Evolutionary conservation across 257 asterid species (phyloP), one percentile per base, ranked within the genome.

Genomic region (Echium plantagineum): DNA sequence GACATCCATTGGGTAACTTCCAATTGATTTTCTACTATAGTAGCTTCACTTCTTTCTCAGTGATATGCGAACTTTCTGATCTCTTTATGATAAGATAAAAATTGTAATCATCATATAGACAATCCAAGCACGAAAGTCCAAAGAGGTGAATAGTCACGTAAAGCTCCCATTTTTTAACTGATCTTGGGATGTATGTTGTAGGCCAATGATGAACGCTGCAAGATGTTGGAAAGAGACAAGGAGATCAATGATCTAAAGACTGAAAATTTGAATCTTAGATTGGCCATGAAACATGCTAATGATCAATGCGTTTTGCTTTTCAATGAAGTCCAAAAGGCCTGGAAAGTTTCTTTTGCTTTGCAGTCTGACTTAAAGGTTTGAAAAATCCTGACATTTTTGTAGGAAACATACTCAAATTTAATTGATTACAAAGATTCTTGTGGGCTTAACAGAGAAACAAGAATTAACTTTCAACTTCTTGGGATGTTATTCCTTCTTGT

Each of bases 291-390:
- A 75, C 80, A 58, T 75, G 95, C 94, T 20, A 89, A 83, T 66
- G 97, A 93, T 70, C 99, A 93, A 74, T 83, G 95, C 52, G 89
- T 93, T 67, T 80, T 93, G 65, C 89, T 89, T 72, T 84, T 80
- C 79, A 89, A 85, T 83, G 96, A 89, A 84, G 97, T 89, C 69
- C 99, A 93, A 82, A 93, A 89, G 75, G 96, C 96, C 52, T 86
- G 94, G 97, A 89, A 86, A 81, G 94, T 89, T 77, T 89, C 97
- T 71, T 85, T 70, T 71, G 81, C 95, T 2, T n/a, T 93, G 83
- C 94, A 93, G 75, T 86, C 97, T 62, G 96, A 93, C 77, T 75
- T 86, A 69, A 93, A 93, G 99, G 99, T 93, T 72, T 63, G 83
- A 69, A 24, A 42, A 4, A 3, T 42, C 13, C 17, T 42, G 49